Evolutionary conservation across 345 rosid species (phyloP).

Genomic region (Rhizophora apiculata): DNA sequence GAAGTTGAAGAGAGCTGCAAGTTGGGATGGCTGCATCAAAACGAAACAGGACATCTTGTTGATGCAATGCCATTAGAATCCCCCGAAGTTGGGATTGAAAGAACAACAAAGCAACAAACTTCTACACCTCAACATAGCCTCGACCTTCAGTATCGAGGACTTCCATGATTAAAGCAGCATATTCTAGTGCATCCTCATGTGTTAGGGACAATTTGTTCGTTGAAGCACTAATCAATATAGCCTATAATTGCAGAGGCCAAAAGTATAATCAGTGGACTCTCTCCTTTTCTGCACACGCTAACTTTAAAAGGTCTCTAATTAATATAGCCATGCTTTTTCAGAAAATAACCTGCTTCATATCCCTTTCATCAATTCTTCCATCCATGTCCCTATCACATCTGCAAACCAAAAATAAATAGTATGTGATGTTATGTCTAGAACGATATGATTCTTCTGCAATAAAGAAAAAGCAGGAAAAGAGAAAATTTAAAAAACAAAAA

Average conservation of each 20-base stretch:
- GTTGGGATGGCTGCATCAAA: slow-evolving; percentile 30
- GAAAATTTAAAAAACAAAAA: too few species aligned
- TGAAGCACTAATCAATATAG: slow-evolving; percentile 34
- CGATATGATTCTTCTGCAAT: too few species aligned
- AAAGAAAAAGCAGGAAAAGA: neutral
- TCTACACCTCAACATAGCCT: slow-evolving; percentile 44
- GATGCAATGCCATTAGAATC: too few species aligned
- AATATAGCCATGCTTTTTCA: too few species aligned
- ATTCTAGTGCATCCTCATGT: slow-evolving; percentile 39
- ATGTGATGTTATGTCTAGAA: neutral
- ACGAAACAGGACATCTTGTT: too few species aligned
- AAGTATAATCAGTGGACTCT: neutral
- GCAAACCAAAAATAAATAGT: neutral
- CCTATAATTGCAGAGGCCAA: slow-evolving; percentile 18
- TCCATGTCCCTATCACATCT: slow-evolving; percentile 49
- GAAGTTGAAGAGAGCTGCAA: slow-evolving; percentile 31
- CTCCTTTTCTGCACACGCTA: neutral
- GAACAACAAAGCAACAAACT: neutral
- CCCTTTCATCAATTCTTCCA: slow-evolving; percentile 34
- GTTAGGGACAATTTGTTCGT: slow-evolving; percentile 39
- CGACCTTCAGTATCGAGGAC: slow-evolving; percentile 26
- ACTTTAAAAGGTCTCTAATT: too few species aligned
- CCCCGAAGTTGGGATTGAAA: too few species aligned
- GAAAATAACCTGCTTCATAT: slow-evolving; percentile 36
- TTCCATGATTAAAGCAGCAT: slow-evolving; percentile 40